Evolutionary conservation across 805 yeast genomes (phyloP).

Genomic region (Diddensiella santjacobensis): DNA sequence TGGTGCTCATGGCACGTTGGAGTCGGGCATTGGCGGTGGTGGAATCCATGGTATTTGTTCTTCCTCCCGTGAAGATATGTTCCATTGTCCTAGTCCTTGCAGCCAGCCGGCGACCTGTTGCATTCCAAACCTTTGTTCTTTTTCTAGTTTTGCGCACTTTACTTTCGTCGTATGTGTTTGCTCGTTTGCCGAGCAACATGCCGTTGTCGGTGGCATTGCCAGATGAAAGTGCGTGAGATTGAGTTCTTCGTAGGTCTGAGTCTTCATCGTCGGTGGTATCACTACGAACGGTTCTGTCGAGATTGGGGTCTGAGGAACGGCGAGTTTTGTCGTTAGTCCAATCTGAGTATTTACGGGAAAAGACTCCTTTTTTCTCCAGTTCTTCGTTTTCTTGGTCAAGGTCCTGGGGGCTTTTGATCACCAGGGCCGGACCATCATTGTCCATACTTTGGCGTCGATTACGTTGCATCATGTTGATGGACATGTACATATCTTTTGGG

Average conservation of each 20-base stretch:
- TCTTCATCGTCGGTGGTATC: slow-evolving; percentile 6
- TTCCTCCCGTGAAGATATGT: slow-evolving; percentile 5
- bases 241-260: not conserved
- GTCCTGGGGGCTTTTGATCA: slow-evolving; percentile 75
- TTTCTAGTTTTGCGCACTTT: not conserved
- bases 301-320: slow-evolving; percentile 22
- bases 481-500: slow-evolving; percentile 80
- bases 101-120: not conserved
- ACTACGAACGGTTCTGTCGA: slow-evolving; percentile 14
- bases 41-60: slow-evolving; percentile 6
- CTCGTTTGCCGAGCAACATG: slow-evolving; percentile 1
- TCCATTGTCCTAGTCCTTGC: slow-evolving; percentile 6
- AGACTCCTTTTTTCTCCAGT: slow-evolving; percentile 6
- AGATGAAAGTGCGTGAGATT: not conserved
- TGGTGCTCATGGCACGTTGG: slow-evolving; percentile 30
- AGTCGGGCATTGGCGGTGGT: not conserved
- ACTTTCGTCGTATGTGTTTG: slow-evolving; percentile 2
- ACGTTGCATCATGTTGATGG: slow-evolving; percentile 71
- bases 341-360: not conserved
- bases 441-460: slow-evolving; percentile 33
- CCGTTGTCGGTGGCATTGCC: not conserved
- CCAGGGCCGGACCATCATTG: slow-evolving; percentile 72
- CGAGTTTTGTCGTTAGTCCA: not conserved
- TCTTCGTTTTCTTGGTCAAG: slow-evolving; percentile 40
- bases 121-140: not conserved